Evolutionary conservation across 75 land plant genomes (phyloP).

Genomic region (Chamaecyparis obtusa): DNA sequence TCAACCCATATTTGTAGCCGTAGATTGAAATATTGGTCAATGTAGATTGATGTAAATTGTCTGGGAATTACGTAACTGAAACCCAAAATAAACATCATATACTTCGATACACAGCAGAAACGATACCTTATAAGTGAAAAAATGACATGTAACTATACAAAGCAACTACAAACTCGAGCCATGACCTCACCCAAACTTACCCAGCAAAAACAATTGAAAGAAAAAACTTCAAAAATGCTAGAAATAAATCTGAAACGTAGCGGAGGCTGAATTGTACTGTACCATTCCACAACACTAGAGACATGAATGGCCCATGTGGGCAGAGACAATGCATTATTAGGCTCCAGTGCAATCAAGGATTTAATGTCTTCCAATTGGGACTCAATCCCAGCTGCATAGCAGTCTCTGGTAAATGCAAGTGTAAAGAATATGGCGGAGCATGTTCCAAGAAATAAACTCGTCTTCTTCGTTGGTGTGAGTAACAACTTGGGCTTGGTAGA

Average conservation of each 20-base stretch:
- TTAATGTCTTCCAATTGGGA: not conserved
- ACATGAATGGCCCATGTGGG: slow-evolving; percentile 98
- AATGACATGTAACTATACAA: too few relatives aligned
- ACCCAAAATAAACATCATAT: too few relatives aligned
- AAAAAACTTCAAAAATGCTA: not conserved
- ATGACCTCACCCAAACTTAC: not conserved
- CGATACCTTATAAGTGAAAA: too few relatives aligned
- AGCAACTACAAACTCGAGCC: not conserved
- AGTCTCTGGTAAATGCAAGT: slow-evolving; percentile 4
- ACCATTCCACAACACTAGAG: slow-evolving; percentile 98
- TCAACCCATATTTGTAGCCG: too few relatives aligned
- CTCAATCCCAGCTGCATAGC: slow-evolving; percentile 6
- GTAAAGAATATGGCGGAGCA: not conserved
- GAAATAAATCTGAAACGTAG: not conserved
- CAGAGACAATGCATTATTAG: slow-evolving; percentile 86
- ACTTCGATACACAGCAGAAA: too few relatives aligned
- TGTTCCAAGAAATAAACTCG: not conserved
- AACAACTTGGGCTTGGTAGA: not conserved
- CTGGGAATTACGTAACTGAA: too few relatives aligned
- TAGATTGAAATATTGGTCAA: too few relatives aligned
- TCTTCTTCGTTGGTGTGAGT: not conserved
- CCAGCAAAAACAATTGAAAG: too few relatives aligned
- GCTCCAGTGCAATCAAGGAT: slow-evolving; percentile 39
- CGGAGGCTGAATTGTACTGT: slow-evolving; percentile 31
- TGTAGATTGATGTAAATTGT: too few relatives aligned